Base-by-base conservation (phyloP, 768 basidiomycete species). In the Pulveroboletus ravenelii region DNA sequence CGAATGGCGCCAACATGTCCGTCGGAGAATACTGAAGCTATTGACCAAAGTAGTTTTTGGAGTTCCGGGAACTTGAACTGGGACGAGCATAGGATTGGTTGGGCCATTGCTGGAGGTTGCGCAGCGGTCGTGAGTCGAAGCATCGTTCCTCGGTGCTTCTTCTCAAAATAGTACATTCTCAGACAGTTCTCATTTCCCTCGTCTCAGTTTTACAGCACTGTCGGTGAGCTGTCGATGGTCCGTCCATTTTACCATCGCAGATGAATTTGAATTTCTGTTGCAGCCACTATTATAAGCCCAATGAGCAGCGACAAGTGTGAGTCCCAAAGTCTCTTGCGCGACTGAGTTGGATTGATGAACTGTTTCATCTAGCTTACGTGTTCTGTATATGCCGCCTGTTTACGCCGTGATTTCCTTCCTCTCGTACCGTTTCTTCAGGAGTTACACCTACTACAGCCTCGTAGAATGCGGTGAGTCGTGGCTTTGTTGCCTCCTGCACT, bases 391-490 rank as follows among this genome's bases (percentile, higher is more conserved):
- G 89, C 89, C 90, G 2, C 79, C 82, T 1, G 75, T 92, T 38
- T 92, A 87, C 64, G 85, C 84, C 25, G 70, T 92, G 54, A 80
- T 93, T 43, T 89, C 89, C 1, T 94, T 93, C 72, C 79, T 89
- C 58, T 88, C 87, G 25, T 94, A 89, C 60, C 81, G 91, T 1
- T 93, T 72, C 70, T 93, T 89, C 72, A 79, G 89, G 35, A 71
- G 78, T 50, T 93, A 89, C 61, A 89, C 80, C 37, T 82, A 82
- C 60, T 81, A 81, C 58, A 71, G 70, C 32, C 73, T 81, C 38
- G 70, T 73, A 42, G 73, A 81, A 70, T 62, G 72, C 45, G 72
- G 80, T 81, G 49, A 45, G 78, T 57, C 60, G 20, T 15, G 12
- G 6, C 3, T 35, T 40, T 30, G 46, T 14, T 25, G 20, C 39